These are phyloP conservation scores for Termitomyces sp. DNA, from an alignment of 768 basidiomycete genomes.

Conservation along the genomic window DNA sequence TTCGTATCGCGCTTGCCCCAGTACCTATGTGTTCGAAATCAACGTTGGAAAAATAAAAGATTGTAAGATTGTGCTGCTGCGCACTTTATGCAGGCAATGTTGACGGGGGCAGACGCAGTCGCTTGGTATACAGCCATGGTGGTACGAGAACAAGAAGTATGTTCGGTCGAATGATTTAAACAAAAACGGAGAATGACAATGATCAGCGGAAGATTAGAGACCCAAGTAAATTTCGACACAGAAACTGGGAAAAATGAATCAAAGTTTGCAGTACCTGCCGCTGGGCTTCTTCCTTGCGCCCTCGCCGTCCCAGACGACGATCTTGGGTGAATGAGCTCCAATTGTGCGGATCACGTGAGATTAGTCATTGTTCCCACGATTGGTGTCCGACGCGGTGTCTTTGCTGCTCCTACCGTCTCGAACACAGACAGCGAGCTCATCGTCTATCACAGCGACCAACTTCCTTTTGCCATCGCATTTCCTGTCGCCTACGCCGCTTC, in stretches of 20 bases:
- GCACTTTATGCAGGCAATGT: slow-evolving; percentile 98
- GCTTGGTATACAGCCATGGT: slow-evolving; percentile 72
- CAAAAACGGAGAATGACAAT: slow-evolving; percentile 6
- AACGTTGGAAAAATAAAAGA: slow-evolving; percentile 1
- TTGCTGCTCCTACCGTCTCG: slow-evolving; percentile 14
- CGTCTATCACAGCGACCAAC: slow-evolving; percentile 13
- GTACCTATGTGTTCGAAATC: slow-evolving; percentile 57
- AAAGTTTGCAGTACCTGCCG: not conserved
- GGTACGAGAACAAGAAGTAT: slow-evolving; percentile 15
- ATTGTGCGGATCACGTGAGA: slow-evolving; percentile 10
- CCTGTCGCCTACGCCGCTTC: not conserved
- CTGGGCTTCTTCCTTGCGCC: not conserved
- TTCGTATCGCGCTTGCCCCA: slow-evolving; percentile 98
- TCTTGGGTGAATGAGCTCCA: not conserved
- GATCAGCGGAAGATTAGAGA: slow-evolving; percentile 7
- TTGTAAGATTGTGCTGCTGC: slow-evolving; percentile 12
- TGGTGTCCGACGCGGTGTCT: slow-evolving; percentile 13
- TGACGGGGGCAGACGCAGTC: slow-evolving; percentile 90
- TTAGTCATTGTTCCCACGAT: slow-evolving; percentile 19
- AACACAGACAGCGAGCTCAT: slow-evolving; percentile 12
- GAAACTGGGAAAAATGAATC: not conserved
- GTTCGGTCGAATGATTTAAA: slow-evolving; percentile 3
- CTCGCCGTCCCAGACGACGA: slow-evolving; percentile 1
- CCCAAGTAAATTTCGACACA: not conserved
- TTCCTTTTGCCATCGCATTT: not conserved